phyloP scores from a whole-genome alignment of 441 rosid species.

The Aleurites moluccanus region DNA sequence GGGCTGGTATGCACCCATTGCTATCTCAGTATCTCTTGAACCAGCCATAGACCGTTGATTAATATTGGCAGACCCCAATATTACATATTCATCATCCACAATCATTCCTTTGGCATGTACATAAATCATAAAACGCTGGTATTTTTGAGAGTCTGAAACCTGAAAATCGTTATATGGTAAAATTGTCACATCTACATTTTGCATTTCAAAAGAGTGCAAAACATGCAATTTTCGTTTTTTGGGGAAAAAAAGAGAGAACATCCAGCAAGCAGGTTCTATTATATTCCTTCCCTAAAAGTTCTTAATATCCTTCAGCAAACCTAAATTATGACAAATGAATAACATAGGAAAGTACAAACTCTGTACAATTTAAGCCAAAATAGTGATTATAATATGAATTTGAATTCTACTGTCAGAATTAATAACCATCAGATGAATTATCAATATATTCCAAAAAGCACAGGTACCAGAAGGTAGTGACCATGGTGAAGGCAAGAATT shows the following conservation, averaged over 20 bases:
- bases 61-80: constrained; percentile 84
- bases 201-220: not conserved
- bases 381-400: not conserved
- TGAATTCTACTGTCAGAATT: not conserved
- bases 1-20: constrained; percentile 83
- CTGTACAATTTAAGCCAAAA: not conserved
- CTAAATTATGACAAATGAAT: not conserved
- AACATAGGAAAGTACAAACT: not conserved
- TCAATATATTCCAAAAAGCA: not conserved
- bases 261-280: too few species aligned
- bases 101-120: constrained; percentile 90
- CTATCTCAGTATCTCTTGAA: constrained; percentile 85
- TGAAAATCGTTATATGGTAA: constrained; percentile 31
- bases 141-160: constrained; percentile 60
- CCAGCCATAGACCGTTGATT: constrained; percentile 89
- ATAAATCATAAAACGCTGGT: constrained; percentile 74
- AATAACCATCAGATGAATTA: not conserved
- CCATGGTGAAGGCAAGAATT: not conserved
- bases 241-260: too few species aligned
- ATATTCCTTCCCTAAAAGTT: not conserved
- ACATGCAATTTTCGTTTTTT: not conserved
- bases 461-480: not conserved
- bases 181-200: not conserved
- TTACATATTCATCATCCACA: constrained; percentile 76
- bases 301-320: not conserved